Evolutionary conservation across 441 rosid genomes (phyloP).

Genomic region (Corymbia calophylla): DNA sequence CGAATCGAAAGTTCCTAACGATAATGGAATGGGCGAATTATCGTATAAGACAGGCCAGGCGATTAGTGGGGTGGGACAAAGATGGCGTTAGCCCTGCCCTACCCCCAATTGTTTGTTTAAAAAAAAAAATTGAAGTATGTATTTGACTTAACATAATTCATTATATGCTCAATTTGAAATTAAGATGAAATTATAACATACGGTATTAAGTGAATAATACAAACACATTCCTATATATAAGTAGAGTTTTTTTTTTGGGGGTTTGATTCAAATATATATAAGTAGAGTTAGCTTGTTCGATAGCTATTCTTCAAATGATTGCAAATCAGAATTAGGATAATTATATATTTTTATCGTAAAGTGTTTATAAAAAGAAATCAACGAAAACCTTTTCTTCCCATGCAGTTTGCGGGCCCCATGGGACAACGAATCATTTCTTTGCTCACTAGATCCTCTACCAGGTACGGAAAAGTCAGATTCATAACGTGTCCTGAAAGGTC

Average conservation of each 20-base stretch:
- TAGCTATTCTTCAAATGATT: not conserved
- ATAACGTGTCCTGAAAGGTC: not conserved
- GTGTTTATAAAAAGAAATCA: too few relatives aligned
- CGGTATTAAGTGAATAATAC: not conserved
- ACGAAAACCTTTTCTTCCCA: not conserved
- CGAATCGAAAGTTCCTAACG: not conserved
- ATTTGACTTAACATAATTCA: not conserved
- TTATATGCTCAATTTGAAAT: too few relatives aligned
- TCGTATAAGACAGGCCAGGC: not conserved
- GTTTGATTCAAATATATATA: too few relatives aligned
- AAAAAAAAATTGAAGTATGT: too few relatives aligned
- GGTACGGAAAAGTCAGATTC: not conserved
- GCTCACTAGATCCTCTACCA: not conserved
- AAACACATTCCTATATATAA: not conserved
- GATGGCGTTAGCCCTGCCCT: too few relatives aligned
- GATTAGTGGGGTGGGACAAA: not conserved
- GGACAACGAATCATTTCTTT: too few relatives aligned
- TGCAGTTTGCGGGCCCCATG: not conserved
- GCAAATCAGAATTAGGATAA: not conserved
- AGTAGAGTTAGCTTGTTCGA: not conserved
- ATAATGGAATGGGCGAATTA: not conserved
- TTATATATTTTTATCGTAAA: not conserved
- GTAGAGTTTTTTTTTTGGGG: not conserved
- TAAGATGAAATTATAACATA: not conserved
- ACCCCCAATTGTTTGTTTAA: not conserved